Evolutionary conservation across 768 basidiomycete species (phyloP), one percentile per base, ranked within the genome.

Genomic region (Rickenella mellea): DNA sequence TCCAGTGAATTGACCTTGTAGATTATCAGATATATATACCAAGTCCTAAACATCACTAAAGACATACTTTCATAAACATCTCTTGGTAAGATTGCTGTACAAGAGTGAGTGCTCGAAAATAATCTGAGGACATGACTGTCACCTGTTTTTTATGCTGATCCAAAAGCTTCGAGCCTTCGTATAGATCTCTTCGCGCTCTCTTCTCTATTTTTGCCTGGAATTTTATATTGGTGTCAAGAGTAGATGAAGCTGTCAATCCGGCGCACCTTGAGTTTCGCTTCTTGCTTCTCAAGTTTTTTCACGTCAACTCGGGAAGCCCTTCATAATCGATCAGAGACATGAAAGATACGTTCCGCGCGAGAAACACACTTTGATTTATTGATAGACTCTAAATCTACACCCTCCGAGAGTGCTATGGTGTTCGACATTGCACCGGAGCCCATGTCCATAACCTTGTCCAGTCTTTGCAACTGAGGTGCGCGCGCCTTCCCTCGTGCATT

Each of bases 271-370:
- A 98, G 78, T 60, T 99, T 99, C 1, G 91, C 90, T 62, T 99
- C 96, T 53, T 91, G 87, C 62, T 96, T 94, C 65, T 94, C 91
- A 7, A 96, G 76, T 55, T 93, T 93, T 64, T 92, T 94, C 46
- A 96, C 76, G 65, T 96, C 91, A 36, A 96, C 91, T 22, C 84
- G 80, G 27, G 88, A 89, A 26, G 85, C 87, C 64, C 91, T 88
- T 48, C 2, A 32, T 8, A 0, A 7, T 6, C 6, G 12, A 21
- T 15, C 11, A 11, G 29, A 17, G 5, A 6, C 4, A 12, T 12
- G 0, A 11, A 25, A 10, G 8, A 11, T 5, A 30, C 24, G 8
- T 28, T 37, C 28, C 35, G 42, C 22, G 22, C 17, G 10, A 12
- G 11, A 66, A 60, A 58, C 68, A 61, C 57, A 89, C 86, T 92